Evolutionary conservation across 2,329 filamentous ascomycete species (phyloP), one percentile per base, ranked within the genome.

Genomic region (Dryadomyces quercus-mongolicae): DNA sequence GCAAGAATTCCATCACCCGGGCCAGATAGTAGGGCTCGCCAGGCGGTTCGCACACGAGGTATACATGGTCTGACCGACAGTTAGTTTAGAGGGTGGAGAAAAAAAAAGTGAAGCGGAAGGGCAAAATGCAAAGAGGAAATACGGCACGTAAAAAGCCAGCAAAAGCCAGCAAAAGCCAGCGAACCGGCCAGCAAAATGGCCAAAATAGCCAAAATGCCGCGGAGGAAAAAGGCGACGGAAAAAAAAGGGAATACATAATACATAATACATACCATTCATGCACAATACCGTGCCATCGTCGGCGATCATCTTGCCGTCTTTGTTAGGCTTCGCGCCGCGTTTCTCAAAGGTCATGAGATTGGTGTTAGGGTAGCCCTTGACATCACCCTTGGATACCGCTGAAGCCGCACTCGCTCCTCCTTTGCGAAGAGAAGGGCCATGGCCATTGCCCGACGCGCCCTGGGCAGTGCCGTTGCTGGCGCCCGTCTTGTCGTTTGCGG

Each of bases 21-120:
- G 88, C 93, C 60, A 98, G 75, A 68, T 98, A 98, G 72, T 98
- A 98, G 54, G 93, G 93, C 71, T 98, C 93, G 53, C 93, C 93
- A 16, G 93, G 93, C 51, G 93, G 93, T 70, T 98, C 93, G 71
- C 91, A 97, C 59, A 98, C 86, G 59, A 97, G 81, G 74, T 97
- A 98, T 61, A 95, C 88, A 73, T 97, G 77, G 70, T 82, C 79
- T 82, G 68, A 58, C 59, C 52, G 51, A 42, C n/a, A 18, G 51
- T 58, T 52, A 56, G 54, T n/a, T 44, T 12, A 44, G 38, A 42
- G 16, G 12, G 42, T 44, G 42, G 42, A 47, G 36, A 7, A 38
- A 49, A 45, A 16, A 44, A 44, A 44, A 44, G 42, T 9, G 42
- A 44, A 16, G 18, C 16, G 40, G 34, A 21, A 43, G 18, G 5